phyloP scores from a whole-genome alignment of 352 stramenopile genomes.

The Phytophthora melonis region DNA sequence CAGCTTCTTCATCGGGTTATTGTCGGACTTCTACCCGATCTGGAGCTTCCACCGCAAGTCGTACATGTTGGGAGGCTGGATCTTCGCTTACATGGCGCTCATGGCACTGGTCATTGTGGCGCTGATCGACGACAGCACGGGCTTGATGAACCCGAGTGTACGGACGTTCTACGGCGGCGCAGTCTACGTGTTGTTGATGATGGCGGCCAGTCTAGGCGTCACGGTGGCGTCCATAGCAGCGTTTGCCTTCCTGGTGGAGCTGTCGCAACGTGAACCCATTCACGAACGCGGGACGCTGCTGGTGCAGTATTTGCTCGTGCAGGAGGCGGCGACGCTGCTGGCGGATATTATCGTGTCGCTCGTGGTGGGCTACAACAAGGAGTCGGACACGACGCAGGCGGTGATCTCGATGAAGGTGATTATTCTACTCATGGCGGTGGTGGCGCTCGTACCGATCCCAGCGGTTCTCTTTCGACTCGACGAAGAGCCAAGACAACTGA shows the following conservation, averaged over 20 bases:
- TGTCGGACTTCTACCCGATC: constrained; percentile 86
- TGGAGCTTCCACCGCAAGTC: constrained; percentile 81
- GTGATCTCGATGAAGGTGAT: constrained; percentile 76
- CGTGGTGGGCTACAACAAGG: constrained; percentile 51
- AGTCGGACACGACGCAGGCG: constrained; percentile 41
- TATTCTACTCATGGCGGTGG: constrained; percentile 72
- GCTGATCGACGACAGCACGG: constrained; percentile 60
- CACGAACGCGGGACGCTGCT: constrained; percentile 72
- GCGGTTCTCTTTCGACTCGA: constrained; percentile 70
- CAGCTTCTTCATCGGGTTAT: constrained; percentile 79
- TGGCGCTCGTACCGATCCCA: constrained; percentile 72
- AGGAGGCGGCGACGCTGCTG: constrained; percentile 56
- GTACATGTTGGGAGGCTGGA: constrained; percentile 81
- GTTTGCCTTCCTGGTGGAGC: constrained; percentile 75
- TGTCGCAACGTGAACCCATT: constrained; percentile 82
- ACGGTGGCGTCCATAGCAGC: constrained; percentile 66
- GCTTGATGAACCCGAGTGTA: constrained; percentile 49
- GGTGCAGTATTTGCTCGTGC: constrained; percentile 75
- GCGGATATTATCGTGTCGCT: constrained; percentile 51
- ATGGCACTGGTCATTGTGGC: constrained; percentile 75
- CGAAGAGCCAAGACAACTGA: constrained; percentile 78
- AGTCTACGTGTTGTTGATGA: constrained; percentile 80
- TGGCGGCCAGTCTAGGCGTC: constrained; percentile 70
- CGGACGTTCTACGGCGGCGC: constrained; percentile 63
- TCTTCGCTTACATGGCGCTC: constrained; percentile 72